phyloP scores from a whole-genome alignment of 2,329 filamentous ascomycete genomes.

The Byssothecium circinans region DNA sequence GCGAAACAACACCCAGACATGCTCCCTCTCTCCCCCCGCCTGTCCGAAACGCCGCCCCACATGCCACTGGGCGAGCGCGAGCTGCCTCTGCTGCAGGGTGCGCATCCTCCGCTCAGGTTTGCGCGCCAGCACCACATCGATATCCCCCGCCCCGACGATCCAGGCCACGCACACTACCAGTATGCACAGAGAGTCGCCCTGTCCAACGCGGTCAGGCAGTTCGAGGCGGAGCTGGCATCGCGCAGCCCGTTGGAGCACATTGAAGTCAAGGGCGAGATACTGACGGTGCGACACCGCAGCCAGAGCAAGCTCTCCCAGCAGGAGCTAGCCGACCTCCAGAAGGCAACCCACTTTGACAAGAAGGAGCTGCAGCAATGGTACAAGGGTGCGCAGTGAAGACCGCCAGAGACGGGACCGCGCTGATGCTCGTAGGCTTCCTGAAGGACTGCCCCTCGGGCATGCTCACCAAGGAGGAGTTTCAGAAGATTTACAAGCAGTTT shows the following conservation, averaged over 20 bases:
- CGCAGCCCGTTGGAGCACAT: slow-evolving; percentile 24
- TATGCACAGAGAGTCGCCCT: slow-evolving; percentile 26
- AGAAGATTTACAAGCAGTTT: slow-evolving; percentile 99
- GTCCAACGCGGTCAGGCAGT: slow-evolving; percentile 25
- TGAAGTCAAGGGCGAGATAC: slow-evolving; percentile 31
- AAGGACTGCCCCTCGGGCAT: slow-evolving; percentile 98
- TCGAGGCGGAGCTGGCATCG: slow-evolving; percentile 27
- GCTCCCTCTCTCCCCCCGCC: too few species aligned
- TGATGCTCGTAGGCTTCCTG: slow-evolving; percentile 71
- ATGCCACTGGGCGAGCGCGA: slow-evolving; percentile 20
- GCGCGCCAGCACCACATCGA: slow-evolving; percentile 28
- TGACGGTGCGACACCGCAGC: slow-evolving; percentile 56
- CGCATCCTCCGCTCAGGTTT: slow-evolving; percentile 33
- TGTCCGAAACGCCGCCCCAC: slow-evolving; percentile 7
- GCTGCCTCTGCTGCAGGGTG: slow-evolving; percentile 26
- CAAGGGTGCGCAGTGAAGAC: slow-evolving; percentile 69
- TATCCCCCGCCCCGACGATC: slow-evolving; percentile 26
- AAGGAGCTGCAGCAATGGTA: slow-evolving; percentile 99
- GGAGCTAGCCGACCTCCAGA: slow-evolving; percentile 92
- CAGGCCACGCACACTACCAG: slow-evolving; percentile 31
- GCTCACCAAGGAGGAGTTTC: slow-evolving; percentile 97
- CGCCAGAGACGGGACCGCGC: slow-evolving; percentile 2
- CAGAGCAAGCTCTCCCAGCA: slow-evolving; percentile 98
- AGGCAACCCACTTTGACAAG: slow-evolving; percentile 98
- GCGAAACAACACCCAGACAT: slow-evolving; percentile 2